phyloP scores from a whole-genome alignment of 2,329 filamentous ascomycete genomes.

The Aspergillus hiratsukae region DNA sequence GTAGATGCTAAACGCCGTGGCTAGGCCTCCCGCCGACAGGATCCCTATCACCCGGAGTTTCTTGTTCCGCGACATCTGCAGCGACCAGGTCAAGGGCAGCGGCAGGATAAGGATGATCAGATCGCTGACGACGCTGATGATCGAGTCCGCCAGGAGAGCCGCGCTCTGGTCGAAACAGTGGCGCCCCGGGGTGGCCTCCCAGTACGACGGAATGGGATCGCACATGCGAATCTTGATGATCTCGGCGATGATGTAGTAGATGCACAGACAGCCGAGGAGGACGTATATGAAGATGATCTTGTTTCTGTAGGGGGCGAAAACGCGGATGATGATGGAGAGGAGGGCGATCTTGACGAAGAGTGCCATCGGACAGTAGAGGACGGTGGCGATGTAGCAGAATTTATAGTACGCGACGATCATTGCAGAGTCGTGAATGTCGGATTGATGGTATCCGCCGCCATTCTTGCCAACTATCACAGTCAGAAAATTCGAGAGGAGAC shows the following conservation, averaged over 20 bases:
- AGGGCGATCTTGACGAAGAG: conserved; percentile 36
- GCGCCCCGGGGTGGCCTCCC: conserved; percentile 20
- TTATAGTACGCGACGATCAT: conserved; percentile 23
- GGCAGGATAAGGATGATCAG: conserved; percentile 34
- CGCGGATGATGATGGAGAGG: conserved; percentile 34
- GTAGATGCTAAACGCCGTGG: conserved; percentile 36
- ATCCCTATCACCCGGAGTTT: conserved; percentile 37
- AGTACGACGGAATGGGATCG: conserved; percentile 33
- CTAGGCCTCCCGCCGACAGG: conserved; percentile 36
- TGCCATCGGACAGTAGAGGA: conserved; percentile 40
- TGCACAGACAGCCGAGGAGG: conserved; percentile 29
- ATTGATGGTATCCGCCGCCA: conserved; percentile 33
- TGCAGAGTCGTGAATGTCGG: conserved; percentile 18
- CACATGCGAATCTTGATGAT: conserved; percentile 38
- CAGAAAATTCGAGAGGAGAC: neutral
- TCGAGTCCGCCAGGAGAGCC: conserved; percentile 36
- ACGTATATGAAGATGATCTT: conserved; percentile 33
- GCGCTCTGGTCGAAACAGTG: conserved; percentile 34
- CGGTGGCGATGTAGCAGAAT: conserved; percentile 35
- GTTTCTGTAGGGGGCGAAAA: conserved; percentile 33
- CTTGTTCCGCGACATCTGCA: conserved; percentile 34
- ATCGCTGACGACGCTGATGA: conserved; percentile 37
- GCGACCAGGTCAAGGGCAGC: conserved; percentile 35
- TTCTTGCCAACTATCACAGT: conserved; percentile 24
- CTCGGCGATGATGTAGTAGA: conserved; percentile 34